These are phyloP conservation scores for Aurantiochytrium sp. DNA, from an alignment of 108 stramenopile genomes.

Conservation along the genomic window DNA sequence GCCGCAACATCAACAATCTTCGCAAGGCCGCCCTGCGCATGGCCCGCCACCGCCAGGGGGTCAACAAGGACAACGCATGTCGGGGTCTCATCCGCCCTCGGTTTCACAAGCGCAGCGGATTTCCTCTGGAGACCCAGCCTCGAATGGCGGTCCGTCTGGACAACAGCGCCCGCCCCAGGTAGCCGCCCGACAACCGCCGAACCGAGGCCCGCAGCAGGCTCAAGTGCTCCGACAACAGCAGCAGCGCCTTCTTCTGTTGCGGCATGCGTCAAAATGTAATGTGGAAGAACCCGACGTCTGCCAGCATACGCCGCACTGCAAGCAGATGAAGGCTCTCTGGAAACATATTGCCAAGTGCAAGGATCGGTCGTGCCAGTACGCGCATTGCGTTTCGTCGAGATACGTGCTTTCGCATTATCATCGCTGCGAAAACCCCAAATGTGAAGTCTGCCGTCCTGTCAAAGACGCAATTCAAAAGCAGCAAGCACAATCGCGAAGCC, in stretches of 20 bases:
- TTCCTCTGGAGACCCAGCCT: too few species aligned
- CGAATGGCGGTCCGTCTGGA: not conserved
- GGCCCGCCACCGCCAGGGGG: too few species aligned
- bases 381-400: slow-evolving; percentile 90
- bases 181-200: not conserved
- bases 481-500: not conserved
- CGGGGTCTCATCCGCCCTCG: too few species aligned
- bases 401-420: slow-evolving; percentile 95
- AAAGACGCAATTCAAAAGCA: slow-evolving; percentile 73
- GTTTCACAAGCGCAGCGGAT: too few species aligned
- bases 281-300: slow-evolving; percentile 70
- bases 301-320: slow-evolving; percentile 84
- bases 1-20: too few species aligned
- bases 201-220: slow-evolving; percentile 50
- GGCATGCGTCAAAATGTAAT: slow-evolving; percentile 93
- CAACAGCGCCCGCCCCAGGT: not conserved
- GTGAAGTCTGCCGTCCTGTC: slow-evolving; percentile 93
- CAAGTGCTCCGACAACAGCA: slow-evolving; percentile 88
- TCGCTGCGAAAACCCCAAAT: slow-evolving; percentile 81
- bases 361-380: slow-evolving; percentile 82
- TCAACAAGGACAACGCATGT: too few species aligned
- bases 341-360: slow-evolving; percentile 96
- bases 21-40: too few species aligned
- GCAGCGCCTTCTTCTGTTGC: slow-evolving; percentile 83
- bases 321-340: slow-evolving; percentile 93